Conservation (phyloP, 352 stramenopile species). For the Globisporangium acanthophoron region DNA sequence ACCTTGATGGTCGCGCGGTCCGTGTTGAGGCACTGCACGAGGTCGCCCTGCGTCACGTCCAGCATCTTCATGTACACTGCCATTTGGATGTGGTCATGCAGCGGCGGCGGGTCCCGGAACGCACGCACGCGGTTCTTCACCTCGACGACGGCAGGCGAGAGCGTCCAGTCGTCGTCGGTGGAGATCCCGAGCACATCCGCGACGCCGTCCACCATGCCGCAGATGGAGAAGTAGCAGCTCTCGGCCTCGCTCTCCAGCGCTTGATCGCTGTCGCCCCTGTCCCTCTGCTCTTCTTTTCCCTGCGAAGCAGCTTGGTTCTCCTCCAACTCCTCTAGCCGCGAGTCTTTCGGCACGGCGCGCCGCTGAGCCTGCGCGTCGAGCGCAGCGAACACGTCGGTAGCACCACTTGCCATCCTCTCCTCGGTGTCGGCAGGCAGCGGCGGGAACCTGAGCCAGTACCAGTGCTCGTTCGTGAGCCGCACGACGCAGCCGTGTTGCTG, state of each 20-base stretch:
- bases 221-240: conserved; percentile 59
- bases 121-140: conserved; percentile 71
- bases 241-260: neutral
- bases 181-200: conserved; percentile 49
- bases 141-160: conserved; percentile 62
- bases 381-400: conserved; percentile 16
- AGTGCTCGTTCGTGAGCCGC: conserved; percentile 59
- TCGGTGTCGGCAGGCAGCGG: neutral
- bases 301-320: neutral
- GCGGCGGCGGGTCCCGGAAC: conserved; percentile 49
- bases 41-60: conserved; percentile 41
- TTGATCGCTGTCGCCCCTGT: conserved; percentile 4
- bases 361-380: conserved; percentile 22
- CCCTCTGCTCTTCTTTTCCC: neutral
- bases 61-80: conserved; percentile 85
- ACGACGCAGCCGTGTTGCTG: conserved; percentile 46
- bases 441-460: conserved; percentile 65
- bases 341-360: conserved; percentile 2
- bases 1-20: conserved; percentile 43
- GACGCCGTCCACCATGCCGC: conserved; percentile 77
- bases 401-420: neutral
- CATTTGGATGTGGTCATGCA: conserved; percentile 76
- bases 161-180: conserved; percentile 50
- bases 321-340: neutral
- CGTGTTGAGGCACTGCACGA: conserved; percentile 64